Conservation (phyloP, 768 basidiomycete genomes). For the Lenzites betulinus region DNA sequence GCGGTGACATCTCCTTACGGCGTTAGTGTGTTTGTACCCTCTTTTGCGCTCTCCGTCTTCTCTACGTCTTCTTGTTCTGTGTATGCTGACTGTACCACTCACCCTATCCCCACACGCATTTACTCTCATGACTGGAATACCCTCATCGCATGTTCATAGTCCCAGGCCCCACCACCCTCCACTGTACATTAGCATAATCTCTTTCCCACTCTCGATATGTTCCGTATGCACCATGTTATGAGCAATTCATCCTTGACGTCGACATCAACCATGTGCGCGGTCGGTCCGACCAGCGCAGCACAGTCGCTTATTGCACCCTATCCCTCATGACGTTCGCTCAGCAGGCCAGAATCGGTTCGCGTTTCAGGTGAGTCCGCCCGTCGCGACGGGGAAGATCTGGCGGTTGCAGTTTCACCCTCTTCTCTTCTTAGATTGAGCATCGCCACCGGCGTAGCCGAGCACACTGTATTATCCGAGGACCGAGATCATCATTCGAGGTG, state of each 20-base stretch:
- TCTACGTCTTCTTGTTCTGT: not conserved
- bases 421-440: conserved; percentile 6
- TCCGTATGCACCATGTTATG: not conserved
- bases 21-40: not conserved
- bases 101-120: not conserved
- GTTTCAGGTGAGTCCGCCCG: conserved; percentile 14
- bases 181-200: not conserved
- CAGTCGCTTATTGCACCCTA: no score
- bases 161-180: not conserved
- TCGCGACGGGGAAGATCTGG: conserved; percentile 14
- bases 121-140: conserved; percentile 1
- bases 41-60: not conserved
- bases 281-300: no score
- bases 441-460: conserved; percentile 7
- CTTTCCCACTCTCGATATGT: not conserved
- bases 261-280: no score
- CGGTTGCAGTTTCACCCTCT: conserved; percentile 9
- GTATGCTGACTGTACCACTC: not conserved
- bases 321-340: not conserved
- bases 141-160: not conserved
- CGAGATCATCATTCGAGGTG: not conserved
- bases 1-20: not conserved
- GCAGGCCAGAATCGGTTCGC: not conserved
- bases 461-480: not conserved
- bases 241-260: not conserved